Evolutionary conservation across 352 stramenopile species (phyloP), one percentile per base, ranked within the genome.

Genomic region (Globisporangium solare): DNA sequence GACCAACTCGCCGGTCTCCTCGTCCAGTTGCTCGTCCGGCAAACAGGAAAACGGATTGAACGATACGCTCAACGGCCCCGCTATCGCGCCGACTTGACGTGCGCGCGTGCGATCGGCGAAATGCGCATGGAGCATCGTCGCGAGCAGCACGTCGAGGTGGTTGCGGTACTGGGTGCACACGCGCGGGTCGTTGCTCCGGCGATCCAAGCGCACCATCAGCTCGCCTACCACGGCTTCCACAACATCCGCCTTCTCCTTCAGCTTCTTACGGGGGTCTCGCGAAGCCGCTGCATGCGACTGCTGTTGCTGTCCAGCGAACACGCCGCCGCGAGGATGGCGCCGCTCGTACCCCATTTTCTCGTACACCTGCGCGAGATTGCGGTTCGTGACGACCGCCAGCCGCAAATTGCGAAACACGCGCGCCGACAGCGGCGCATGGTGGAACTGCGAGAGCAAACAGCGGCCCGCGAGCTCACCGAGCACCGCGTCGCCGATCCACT

Each of bases 401-500:
- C 78, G 66, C 51, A 92, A 64, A 50, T 81, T 77, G 42, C 79
- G 80, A 57, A 89, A 90, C 45, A 92, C 76, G 1, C 77, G 63
- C 37, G 77, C 76, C 22, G 76, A 80, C 15, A 92, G 47, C 13
- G 79, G 78, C 2, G 71, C 63, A 8, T 62, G 47, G 15, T 81
- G 70, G 57, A 90, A 89, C 49, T 90, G 79, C 4, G 77, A 76
- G 35, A 92, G 56, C 21, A 92, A 50, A 35, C 75, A 87, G 8
- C 80, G 62, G 2, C 71, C 80, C 14, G 88, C 74, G 1, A 90
- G 56, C 63, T 92, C 83, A n/a, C 81, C 78, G 14, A 90, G 70
- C 11, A 89, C 72, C 6, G 83, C 79, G 51, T 92, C 83, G 39
- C 83, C 83, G 24, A 92, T 58, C 83, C 83, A 92, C 64, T 92